phyloP scores from a whole-genome alignment of 2,329 filamentous ascomycete species.

The Talaromyces sp. region DNA sequence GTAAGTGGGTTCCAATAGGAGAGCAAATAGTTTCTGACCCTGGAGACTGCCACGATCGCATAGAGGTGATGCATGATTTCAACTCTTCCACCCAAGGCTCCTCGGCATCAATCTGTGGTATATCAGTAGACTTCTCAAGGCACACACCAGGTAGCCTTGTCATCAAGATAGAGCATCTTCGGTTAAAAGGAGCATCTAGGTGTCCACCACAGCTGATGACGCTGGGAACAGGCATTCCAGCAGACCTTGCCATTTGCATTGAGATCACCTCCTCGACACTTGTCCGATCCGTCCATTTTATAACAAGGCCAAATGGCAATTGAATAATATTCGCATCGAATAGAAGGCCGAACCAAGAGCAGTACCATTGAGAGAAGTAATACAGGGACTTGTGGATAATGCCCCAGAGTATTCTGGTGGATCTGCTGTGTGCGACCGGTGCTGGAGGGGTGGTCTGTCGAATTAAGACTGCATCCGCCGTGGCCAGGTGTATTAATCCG shows the following conservation, averaged over 20 bases:
- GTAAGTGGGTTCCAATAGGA: conserved; percentile 23
- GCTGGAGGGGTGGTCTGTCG: conserved; percentile 20
- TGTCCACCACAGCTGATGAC: conserved; percentile 31
- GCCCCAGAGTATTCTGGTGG: conserved; percentile 20
- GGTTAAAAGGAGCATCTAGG: conserved; percentile 12
- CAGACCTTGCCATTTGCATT: conserved; percentile 30
- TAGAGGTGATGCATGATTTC: conserved; percentile 26
- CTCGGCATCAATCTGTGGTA: conserved; percentile 22
- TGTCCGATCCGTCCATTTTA: conserved; percentile 35
- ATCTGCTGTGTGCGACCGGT: conserved; percentile 13
- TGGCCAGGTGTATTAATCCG: conserved; percentile 25
- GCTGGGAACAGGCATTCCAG: conserved; percentile 31
- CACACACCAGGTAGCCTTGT: conserved; percentile 33
- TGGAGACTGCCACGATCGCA: conserved; percentile 31
- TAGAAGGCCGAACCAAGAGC: conserved; percentile 20
- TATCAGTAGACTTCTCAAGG: conserved; percentile 24
- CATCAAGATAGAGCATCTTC: conserved; percentile 36
- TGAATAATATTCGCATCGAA: conserved; percentile 24
- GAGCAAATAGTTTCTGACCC: conserved; percentile 24
- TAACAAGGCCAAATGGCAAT: conserved; percentile 35
- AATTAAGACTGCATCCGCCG: conserved; percentile 14
- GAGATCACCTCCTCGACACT: conserved; percentile 30
- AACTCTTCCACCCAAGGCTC: conserved; percentile 31
- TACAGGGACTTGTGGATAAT: conserved; percentile 24
- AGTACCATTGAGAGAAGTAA: conserved; percentile 28